These are phyloP conservation scores for Plantago rigida DNA, from an alignment of 305 asterid species.

Conservation along the genomic window DNA sequence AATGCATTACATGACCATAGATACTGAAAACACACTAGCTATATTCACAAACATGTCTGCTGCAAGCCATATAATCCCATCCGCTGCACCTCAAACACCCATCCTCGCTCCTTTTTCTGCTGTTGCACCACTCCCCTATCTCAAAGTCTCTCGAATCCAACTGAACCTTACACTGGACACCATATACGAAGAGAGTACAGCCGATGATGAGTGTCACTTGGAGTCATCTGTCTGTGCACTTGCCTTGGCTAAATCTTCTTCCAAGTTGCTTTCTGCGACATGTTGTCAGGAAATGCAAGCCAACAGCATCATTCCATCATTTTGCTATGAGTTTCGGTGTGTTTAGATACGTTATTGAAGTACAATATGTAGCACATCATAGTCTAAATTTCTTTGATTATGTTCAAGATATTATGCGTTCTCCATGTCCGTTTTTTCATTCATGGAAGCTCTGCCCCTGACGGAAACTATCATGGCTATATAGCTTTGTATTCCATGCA, in stretches of 20 bases:
- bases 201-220: not conserved
- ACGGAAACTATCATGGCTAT: no score
- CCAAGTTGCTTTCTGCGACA: constrained; percentile 1
- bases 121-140: constrained; percentile 25
- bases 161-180: constrained; percentile 23
- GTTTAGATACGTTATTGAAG: constrained; percentile 8
- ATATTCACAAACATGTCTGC: constrained; percentile 1
- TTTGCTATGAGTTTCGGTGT: constrained; percentile 9
- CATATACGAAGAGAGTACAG: constrained; percentile 21
- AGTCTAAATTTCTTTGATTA: not conserved
- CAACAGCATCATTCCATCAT: constrained; percentile 7
- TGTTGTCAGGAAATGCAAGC: constrained; percentile 21
- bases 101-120: constrained; percentile 28
- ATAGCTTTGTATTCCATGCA: not conserved
- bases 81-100: not conserved
- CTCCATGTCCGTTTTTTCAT: constrained; percentile 1
- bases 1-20: not conserved
- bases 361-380: not conserved
- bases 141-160: constrained; percentile 14
- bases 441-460: not conserved
- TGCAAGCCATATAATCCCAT: not conserved
- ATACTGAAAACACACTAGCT: not conserved
- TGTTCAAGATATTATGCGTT: not conserved
- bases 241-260: constrained; percentile 15
- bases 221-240: constrained; percentile 11